Conservation (phyloP, 805 yeast species). For the Lipomyces kockii region DNA sequence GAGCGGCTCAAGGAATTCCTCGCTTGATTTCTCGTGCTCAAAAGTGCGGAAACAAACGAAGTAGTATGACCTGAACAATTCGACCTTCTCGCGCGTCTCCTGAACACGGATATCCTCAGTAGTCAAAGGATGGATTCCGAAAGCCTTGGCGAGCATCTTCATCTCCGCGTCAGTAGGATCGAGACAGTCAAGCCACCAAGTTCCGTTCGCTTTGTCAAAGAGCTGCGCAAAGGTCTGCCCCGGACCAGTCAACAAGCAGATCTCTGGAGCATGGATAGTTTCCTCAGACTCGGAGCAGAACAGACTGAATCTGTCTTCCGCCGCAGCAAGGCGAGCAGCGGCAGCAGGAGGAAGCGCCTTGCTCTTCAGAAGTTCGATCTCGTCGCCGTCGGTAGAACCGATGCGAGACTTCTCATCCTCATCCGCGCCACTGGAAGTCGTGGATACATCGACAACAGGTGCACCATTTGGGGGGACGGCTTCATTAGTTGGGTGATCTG, state of each 20-base stretch:
- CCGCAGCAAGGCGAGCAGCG: conserved; percentile 28
- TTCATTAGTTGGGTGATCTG: not conserved
- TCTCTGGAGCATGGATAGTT: conserved; percentile 86
- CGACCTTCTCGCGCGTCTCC: conserved; percentile 97
- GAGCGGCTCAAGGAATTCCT: conserved; percentile 74
- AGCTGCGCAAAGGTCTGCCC: conserved; percentile 69
- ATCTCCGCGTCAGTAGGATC: conserved; percentile 95
- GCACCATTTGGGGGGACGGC: conserved; percentile 6
- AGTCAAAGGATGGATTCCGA: conserved; percentile 96
- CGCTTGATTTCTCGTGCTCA: conserved; percentile 80
- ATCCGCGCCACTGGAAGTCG: conserved; percentile 3
- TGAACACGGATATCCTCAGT: conserved; percentile 97
- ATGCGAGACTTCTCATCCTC: conserved; percentile 20
- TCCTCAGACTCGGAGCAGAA: conserved; percentile 82
- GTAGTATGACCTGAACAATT: conserved; percentile 84
- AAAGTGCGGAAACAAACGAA: conserved; percentile 97
- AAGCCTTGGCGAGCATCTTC: conserved; percentile 88
- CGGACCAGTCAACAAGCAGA: conserved; percentile 67
- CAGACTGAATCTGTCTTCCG: conserved; percentile 72
- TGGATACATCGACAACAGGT: conserved; percentile 6
- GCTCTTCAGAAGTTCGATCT: conserved; percentile 20
- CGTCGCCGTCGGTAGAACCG: conserved; percentile 10
- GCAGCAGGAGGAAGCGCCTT: conserved; percentile 29
- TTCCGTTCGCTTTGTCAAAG: conserved; percentile 71
- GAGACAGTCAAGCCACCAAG: conserved; percentile 96